Evolutionary conservation across 2,329 filamentous ascomycete genomes (phyloP).

Genomic region (Hymenoscyphus scutula): DNA sequence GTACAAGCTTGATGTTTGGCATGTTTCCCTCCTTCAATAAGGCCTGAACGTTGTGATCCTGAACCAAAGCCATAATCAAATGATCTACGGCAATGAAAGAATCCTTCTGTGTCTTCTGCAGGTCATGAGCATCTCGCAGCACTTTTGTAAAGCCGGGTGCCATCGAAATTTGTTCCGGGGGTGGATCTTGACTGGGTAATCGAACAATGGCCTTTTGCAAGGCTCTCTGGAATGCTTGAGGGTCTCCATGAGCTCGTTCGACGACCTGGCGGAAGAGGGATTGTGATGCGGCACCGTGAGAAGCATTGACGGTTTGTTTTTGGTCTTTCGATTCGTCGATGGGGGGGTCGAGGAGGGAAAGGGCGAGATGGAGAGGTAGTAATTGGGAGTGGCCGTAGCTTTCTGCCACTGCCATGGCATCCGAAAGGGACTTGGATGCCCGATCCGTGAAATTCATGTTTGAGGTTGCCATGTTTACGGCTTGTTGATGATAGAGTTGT

Average conservation of each 20-base stretch:
- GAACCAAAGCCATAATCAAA: constrained; percentile 78
- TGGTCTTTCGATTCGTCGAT: constrained; percentile 78
- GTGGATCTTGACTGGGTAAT: constrained; percentile 89
- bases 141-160: constrained; percentile 80
- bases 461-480: constrained; percentile 58
- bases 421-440: constrained; percentile 83
- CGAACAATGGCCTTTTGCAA: constrained; percentile 91
- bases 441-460: constrained; percentile 92
- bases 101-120: constrained; percentile 98
- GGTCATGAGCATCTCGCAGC: constrained; percentile 77
- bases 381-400: constrained; percentile 91
- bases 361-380: constrained; percentile 83
- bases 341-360: constrained; percentile 73
- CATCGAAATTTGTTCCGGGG: constrained; percentile 82
- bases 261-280: constrained; percentile 95
- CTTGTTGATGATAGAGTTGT: constrained; percentile 21
- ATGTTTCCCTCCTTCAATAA: constrained; percentile 84
- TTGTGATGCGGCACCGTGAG: constrained; percentile 56
- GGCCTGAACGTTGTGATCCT: constrained; percentile 72
- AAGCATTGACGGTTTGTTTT: constrained; percentile 63
- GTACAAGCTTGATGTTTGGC: constrained; percentile 84
- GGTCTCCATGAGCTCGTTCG: constrained; percentile 89
- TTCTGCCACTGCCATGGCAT: constrained; percentile 83
- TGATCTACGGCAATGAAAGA: constrained; percentile 93
- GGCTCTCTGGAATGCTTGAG: constrained; percentile 81